Evolutionary conservation across 2,329 filamentous ascomycete genomes (phyloP), one percentile per base, ranked within the genome.

Genomic region (Karstenula rhodostoma): DNA sequence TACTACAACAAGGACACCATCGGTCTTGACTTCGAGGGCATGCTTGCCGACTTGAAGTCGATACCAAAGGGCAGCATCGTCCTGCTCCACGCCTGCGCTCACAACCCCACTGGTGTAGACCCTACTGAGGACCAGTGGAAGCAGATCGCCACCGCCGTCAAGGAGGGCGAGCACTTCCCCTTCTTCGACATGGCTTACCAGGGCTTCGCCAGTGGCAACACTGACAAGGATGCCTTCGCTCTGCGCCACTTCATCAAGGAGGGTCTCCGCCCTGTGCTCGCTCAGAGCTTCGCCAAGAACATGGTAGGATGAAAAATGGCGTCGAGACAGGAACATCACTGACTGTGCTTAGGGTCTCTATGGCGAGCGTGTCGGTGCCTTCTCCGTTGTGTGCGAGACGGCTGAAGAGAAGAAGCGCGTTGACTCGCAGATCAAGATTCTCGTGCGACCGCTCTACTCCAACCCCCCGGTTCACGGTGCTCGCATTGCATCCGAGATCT

Each of bases 141-240:
- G 81, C 85, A 94, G 83, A 95, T 99, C 79, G 92, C 91, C 80
- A 83, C 90, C 63, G 91, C 90, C 63, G 89, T 97, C 80, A 96
- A 96, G 87, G 86, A 88, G 78, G 89, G 91, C 79, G 89, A 86
- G 53, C 94, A 98, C 86, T 96, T 90, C 79, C 89, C 93, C 73
- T 97, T 99, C 88, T 99, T 98, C 84, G 94, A 98, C 81, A 97
- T 97, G 94, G 94, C 94, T 67, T 99, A 99, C 86, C 94, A 99
- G 84, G 94, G 94, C 73, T 98, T 99, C 77, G 94, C 94, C 72
- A 95, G 90, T 67, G 94, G 94, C 70, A 88, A 96, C 82, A 95
- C 92, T 67, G 88, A 96, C 85, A 89, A 89, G 81, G 94, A 99
- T 78, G 95, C 95, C 66, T 98, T 94, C 78, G 92, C 95, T 63